phyloP scores from a whole-genome alignment of 139 green algal species.

The Nannochloris sp. region DNA sequence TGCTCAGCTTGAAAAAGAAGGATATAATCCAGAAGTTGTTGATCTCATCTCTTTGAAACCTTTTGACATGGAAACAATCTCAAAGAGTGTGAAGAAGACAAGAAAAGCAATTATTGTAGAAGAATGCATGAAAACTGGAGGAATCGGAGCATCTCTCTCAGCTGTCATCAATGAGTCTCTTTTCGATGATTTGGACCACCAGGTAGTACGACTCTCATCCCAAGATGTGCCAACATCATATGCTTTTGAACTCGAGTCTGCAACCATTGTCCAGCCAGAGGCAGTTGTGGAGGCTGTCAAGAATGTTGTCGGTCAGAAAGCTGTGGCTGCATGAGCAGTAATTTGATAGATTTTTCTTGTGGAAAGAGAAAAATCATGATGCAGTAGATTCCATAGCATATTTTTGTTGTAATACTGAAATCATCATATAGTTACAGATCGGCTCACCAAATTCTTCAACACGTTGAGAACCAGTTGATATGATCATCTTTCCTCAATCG shows the following conservation, averaged over 20 bases:
- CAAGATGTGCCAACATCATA: slow-evolving; percentile 93
- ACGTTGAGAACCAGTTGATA: too few relatives aligned
- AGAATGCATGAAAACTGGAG: slow-evolving; percentile 96
- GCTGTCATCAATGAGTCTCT: slow-evolving; percentile 85
- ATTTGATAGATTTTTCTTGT: slow-evolving; percentile 7
- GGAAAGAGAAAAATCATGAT: background rate
- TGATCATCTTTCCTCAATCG: too few relatives aligned
- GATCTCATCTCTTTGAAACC: slow-evolving; percentile 96
- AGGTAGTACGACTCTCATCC: slow-evolving; percentile 70
- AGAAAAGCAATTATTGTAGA: slow-evolving; percentile 85
- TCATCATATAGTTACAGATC: too few relatives aligned
- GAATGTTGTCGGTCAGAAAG: slow-evolving; percentile 17
- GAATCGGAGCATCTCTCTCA: slow-evolving; percentile 88
- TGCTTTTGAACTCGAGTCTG: slow-evolving; percentile 84
- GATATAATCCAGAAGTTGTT: slow-evolving; percentile 87
- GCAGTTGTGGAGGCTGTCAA: slow-evolving; percentile 56
- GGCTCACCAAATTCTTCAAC: too few relatives aligned
- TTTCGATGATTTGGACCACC: slow-evolving; percentile 90
- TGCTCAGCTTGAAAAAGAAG: slow-evolving; percentile 51
- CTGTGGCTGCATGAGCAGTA: slow-evolving; percentile 9
- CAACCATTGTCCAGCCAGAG: slow-evolving; percentile 86
- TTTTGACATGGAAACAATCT: slow-evolving; percentile 93
- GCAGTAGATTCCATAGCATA: background rate
- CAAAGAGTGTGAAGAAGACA: slow-evolving; percentile 78
- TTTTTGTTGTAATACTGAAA: too few relatives aligned